These are phyloP conservation scores for Penicillium riverlandense DNA, from an alignment of 495 filamentous ascomycete genomes.

Conservation along the genomic window DNA sequence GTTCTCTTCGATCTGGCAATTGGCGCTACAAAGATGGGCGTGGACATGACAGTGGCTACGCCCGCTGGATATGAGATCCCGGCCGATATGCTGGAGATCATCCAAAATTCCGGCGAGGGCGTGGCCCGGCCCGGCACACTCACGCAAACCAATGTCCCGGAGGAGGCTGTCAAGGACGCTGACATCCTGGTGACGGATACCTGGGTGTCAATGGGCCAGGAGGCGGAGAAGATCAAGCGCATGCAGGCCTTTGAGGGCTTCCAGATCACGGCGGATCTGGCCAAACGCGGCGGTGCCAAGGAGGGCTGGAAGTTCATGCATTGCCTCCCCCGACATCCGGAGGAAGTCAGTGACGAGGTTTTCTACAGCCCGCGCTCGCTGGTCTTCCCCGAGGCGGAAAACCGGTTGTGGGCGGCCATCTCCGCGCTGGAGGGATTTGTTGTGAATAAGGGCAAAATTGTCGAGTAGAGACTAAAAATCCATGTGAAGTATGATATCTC, in stretches of 20 bases:
- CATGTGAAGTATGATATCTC: background rate
- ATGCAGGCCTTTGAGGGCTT: constrained; percentile 80
- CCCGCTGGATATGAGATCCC: constrained; percentile 78
- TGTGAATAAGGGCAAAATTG: constrained; percentile 75
- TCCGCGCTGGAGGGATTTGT: constrained; percentile 84
- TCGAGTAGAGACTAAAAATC: constrained; percentile 21
- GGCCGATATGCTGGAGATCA: constrained; percentile 57
- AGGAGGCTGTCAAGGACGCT: constrained; percentile 82
- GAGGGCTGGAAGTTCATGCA: constrained; percentile 97
- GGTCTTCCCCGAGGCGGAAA: constrained; percentile 92
- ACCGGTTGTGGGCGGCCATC: constrained; percentile 84
- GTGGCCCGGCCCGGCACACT: constrained; percentile 56
- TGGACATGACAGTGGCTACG: constrained; percentile 78
- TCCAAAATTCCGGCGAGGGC: constrained; percentile 50
- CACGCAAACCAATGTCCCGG: constrained; percentile 67
- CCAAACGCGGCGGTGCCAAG: constrained; percentile 78
- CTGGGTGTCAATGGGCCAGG: constrained; percentile 97
- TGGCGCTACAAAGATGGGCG: constrained; percentile 75
- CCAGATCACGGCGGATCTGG: constrained; percentile 79
- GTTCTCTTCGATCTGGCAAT: constrained; percentile 90
- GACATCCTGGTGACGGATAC: constrained; percentile 93
- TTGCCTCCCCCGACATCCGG: constrained; percentile 86
- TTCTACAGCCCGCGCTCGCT: constrained; percentile 78
- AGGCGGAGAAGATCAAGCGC: constrained; percentile 67
- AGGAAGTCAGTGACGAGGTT: constrained; percentile 92